Evolutionary conservation across 179 eudicot genomes (phyloP), one percentile per base, ranked within the genome.

Genomic region (Silene vulgaris): DNA sequence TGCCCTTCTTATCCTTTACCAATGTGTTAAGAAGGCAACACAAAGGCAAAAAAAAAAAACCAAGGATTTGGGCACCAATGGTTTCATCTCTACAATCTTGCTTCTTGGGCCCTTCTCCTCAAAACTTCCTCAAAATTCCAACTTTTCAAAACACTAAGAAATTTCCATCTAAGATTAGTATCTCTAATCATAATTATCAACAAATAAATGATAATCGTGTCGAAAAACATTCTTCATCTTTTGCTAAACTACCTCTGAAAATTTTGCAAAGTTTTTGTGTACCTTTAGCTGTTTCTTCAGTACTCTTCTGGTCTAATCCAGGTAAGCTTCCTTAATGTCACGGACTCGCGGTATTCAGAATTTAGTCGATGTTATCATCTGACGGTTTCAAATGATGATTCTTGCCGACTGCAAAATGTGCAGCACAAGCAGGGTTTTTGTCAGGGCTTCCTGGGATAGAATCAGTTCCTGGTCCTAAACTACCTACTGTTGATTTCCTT

Each of bases 391-490:
- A 14, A 52, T 52, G 17, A 52, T 52, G 59, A 52, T 52, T 52
- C 59, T 2, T 52, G 59, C 14, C 17, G 59, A 14, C 59, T 4
- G 0, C 20, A 50, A 50, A 40, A 40, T 43, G 12, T 79, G 90
- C 84, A 95, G 99, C 97, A 78, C 75, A 86, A 87, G 99, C 99
- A 37, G 97, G 97, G 63, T 83, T 95, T 72, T 66, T 95, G 48
- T 95, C 99, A 11, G 99, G 99, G 8, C 71, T 43, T 80, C 28
- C 88, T n/a, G 97, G 97, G 17, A 74, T 92, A 69, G 97, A 95
- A 78, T 92, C 99, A 63, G 76, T 89, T 26, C 99, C 99, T 76
- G 99, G 97, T 69, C 97, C 97, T 75, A 76, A 95, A 74, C 77
- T 95, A 52, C 97, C 99, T 73, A 11, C 77, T 60, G 81, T 95